Evolutionary conservation across 208 protist genomes (phyloP), one percentile per base, ranked within the genome.

Genomic region (Dictyostelium gargantuum): DNA sequence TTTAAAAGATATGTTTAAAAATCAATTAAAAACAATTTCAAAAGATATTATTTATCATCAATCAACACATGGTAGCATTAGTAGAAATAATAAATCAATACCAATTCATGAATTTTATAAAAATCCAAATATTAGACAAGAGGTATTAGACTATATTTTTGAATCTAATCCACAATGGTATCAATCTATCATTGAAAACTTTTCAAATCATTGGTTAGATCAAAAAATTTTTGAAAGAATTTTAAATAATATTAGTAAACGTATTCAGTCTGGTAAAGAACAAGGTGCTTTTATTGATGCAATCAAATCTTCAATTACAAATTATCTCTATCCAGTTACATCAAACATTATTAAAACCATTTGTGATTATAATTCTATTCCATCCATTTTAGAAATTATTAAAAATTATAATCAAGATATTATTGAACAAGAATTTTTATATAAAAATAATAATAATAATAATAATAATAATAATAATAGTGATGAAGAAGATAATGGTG

Each of bases 271-370:
- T 10, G 80, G 80, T 46, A 85, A 85, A 58, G 26, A 74, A 10
- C 19, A 32, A 35, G 46, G 52, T 29, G 17, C 82, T n/a, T 79
- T 89, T 17, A 61, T 89, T 38, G 82, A 89, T 54, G 52, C 70
- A 0, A 89, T 89, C 10, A 89, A 79, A 29, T 63, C 19, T 5
- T 89, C 66, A 48, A 50, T 89, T 38, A 79, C 35, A 23, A 79
- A 46, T 3, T 89, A 79, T 42, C 19, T 89, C 29, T 79, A 79
- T 29, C 82, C 82, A 17, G 26, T 89, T 21, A 54, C 76, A 9
- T 32, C 68, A 29, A 38, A 79, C 15, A 68, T 89, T 42, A 46
- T 89, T 44, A 79, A 89, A 73, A 35, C 61, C 0, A 17, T 89
- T 17, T 66, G 42, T 15, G 68, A 79, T 42, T 68, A 89, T 29